These are phyloP conservation scores for Tetradesmus lagerheimii DNA, from an alignment of 139 green algal species.

Conservation along the genomic window DNA sequence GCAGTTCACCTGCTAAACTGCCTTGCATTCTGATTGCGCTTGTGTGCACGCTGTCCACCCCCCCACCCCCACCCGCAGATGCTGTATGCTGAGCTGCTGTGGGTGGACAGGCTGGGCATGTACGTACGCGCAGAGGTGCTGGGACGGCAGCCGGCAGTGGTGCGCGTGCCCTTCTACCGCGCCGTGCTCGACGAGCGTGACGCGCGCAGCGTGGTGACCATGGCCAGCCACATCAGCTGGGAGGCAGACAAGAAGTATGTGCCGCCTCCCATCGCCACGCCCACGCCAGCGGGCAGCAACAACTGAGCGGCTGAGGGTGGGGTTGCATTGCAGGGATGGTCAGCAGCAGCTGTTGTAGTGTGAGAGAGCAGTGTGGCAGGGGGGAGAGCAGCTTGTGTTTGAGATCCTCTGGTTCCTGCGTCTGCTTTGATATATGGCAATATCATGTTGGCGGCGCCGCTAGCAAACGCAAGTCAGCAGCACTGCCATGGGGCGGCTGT, in stretches of 20 bases:
- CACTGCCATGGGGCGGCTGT: too few species aligned
- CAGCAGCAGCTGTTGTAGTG: neutral
- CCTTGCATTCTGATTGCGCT: too few species aligned
- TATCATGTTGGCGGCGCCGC: too few species aligned
- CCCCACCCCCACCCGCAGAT: constrained; percentile 61
- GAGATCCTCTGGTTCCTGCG: too few species aligned
- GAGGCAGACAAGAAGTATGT: constrained; percentile 60
- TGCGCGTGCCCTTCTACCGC: constrained; percentile 81
- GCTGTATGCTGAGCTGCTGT: constrained; percentile 86
- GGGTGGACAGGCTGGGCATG: constrained; percentile 88
- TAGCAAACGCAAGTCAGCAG: too few species aligned
- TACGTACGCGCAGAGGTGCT: constrained; percentile 73
- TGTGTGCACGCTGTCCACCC: too few species aligned
- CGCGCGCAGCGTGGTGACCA: constrained; percentile 87
- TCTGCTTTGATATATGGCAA: too few species aligned
- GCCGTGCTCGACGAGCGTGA: constrained; percentile 86
- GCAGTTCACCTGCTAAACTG: too few species aligned
- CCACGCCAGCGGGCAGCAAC: constrained; percentile 48
- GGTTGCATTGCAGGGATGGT: neutral
- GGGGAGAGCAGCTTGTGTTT: too few species aligned
- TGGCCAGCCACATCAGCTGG: constrained; percentile 85
- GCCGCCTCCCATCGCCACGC: constrained; percentile 49
- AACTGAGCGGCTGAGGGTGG: constrained; percentile 36
- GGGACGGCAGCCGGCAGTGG: constrained; percentile 45
- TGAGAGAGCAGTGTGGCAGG: neutral